These are phyloP conservation scores for Balamuthia mandrillaris DNA, from an alignment of 208 protist genomes.

Conservation along the genomic window DNA sequence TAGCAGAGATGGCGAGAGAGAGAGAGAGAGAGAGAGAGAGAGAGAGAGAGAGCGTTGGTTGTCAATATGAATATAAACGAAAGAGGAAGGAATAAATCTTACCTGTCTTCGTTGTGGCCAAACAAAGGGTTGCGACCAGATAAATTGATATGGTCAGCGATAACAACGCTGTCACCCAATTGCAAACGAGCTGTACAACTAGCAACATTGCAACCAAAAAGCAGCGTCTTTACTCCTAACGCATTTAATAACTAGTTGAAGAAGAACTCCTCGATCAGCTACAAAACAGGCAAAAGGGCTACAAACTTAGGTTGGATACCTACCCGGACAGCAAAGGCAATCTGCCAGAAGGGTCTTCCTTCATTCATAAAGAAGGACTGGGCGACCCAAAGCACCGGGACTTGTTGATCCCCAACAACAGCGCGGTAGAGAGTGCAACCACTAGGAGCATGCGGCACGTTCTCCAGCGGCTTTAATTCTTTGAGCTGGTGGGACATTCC, in stretches of 20 bases:
- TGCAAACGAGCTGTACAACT: background rate
- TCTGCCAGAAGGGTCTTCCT: background rate
- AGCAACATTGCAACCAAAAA: background rate
- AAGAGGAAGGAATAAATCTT: background rate
- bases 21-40: background rate
- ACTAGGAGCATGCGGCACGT: background rate
- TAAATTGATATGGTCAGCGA: constrained; percentile 38
- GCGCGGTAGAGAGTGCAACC: background rate
- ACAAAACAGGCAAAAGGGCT: background rate
- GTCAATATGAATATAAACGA: background rate
- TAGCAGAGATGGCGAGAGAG: background rate
- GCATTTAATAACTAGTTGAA: constrained; percentile 1
- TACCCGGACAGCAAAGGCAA: constrained; percentile 7
- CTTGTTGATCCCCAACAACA: background rate
- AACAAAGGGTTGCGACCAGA: constrained; percentile 42
- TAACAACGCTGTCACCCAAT: background rate
- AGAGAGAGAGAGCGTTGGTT: background rate
- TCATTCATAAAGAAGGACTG: background rate
- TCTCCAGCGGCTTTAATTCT: background rate
- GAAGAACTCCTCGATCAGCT: too few relatives aligned
- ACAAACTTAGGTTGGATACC: background rate
- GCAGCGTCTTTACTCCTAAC: background rate
- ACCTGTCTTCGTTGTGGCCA: constrained; percentile 42
- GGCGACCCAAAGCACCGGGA: background rate
- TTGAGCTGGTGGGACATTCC: background rate